Conservation (phyloP, 2,329 filamentous ascomycete species). For the Fusarium heterosporum region DNA sequence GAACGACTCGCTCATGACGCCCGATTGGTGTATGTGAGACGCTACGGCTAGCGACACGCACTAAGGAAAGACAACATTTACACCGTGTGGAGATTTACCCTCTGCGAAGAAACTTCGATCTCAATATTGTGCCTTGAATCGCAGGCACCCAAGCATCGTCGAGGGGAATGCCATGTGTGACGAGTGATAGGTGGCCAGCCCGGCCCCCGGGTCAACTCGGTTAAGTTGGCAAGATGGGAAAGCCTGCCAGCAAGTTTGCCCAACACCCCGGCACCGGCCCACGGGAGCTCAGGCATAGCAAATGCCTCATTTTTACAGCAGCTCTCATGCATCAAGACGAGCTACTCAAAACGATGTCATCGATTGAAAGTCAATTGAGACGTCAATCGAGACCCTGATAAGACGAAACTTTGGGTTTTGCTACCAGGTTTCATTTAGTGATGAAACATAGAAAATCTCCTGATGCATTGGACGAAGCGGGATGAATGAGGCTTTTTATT, state of each 20-base stretch:
- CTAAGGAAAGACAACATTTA: slow-evolving; percentile 46
- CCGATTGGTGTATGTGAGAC: slow-evolving; percentile 40
- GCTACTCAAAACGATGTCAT: slow-evolving; percentile 29
- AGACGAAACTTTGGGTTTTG: slow-evolving; percentile 12
- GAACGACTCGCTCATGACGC: slow-evolving; percentile 19
- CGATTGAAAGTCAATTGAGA: slow-evolving; percentile 40
- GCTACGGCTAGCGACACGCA: slow-evolving; percentile 37
- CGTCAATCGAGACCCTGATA: slow-evolving; percentile 16
- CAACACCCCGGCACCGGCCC: slow-evolving; percentile 47
- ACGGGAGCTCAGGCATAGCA: slow-evolving; percentile 47
- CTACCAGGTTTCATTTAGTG: slow-evolving; percentile 8
- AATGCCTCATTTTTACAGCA: slow-evolving; percentile 45
- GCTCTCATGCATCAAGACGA: slow-evolving; percentile 24
- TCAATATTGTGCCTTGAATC: slow-evolving; percentile 45
- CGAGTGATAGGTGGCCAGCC: background rate
- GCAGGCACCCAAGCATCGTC: slow-evolving; percentile 41
- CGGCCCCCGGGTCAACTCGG: slow-evolving; percentile 44
- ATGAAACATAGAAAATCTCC: slow-evolving; percentile 48
- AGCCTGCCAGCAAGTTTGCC: slow-evolving; percentile 41
- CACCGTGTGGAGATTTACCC: slow-evolving; percentile 49
- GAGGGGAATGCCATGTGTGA: slow-evolving; percentile 32
- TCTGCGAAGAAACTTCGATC: slow-evolving; percentile 29
- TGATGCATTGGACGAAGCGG: slow-evolving; percentile 51
- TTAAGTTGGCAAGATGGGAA: slow-evolving; percentile 43
- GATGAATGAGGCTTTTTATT: slow-evolving; percentile 59